phyloP scores from a whole-genome alignment of 2,329 filamentous ascomycete genomes.

The Davidsoniella eucalypti region DNA sequence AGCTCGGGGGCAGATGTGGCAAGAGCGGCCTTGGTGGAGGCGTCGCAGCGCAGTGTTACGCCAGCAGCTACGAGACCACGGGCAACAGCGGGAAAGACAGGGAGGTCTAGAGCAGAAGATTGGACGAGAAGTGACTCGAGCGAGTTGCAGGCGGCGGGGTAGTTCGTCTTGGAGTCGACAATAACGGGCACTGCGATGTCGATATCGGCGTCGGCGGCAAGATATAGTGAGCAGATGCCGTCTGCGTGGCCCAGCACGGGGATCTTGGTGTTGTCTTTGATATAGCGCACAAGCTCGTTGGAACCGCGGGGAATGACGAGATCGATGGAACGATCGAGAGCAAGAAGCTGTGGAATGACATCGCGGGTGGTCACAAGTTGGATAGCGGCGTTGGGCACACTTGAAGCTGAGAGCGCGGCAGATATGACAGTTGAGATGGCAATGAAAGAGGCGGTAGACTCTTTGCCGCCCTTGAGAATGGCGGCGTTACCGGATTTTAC shows the following conservation, averaged over 20 bases:
- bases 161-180: conserved; percentile 83
- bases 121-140: conserved; percentile 86
- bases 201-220: conserved; percentile 61
- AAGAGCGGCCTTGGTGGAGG: conserved; percentile 47
- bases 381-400: conserved; percentile 71
- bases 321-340: conserved; percentile 75
- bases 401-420: conserved; percentile 45
- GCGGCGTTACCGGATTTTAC: conserved; percentile 96
- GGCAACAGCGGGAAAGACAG: conserved; percentile 56
- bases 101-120: conserved; percentile 42
- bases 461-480: conserved; percentile 92
- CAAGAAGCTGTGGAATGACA: conserved; percentile 73
- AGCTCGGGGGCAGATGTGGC: conserved; percentile 24
- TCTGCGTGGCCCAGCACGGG: conserved; percentile 94
- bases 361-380: conserved; percentile 91
- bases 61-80: conserved; percentile 57
- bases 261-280: conserved; percentile 83
- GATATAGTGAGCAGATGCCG: conserved; percentile 74
- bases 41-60: conserved; percentile 70
- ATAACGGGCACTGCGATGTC: conserved; percentile 59
- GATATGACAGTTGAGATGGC: conserved; percentile 80
- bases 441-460: conserved; percentile 88
- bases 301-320: conserved; percentile 85
- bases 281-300: conserved; percentile 77
- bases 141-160: conserved; percentile 89